Conservation (phyloP, 306 rosid genomes). For the Lathyrus aphaca region DNA sequence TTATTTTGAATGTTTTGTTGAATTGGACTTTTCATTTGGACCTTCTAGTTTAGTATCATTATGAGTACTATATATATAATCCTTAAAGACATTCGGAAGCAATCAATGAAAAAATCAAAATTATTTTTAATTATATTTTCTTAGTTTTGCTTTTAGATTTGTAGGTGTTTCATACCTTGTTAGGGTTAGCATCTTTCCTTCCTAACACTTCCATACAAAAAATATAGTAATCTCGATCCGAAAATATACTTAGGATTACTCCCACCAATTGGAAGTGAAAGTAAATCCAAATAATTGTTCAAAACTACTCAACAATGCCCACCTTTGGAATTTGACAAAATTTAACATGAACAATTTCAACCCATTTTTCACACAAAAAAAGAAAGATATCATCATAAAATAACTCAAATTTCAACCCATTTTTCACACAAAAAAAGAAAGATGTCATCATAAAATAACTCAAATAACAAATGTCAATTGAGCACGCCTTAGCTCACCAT, state of each 20-base stretch:
- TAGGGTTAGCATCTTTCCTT: too few relatives aligned
- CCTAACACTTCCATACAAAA: neutral
- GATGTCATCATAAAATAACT: neutral
- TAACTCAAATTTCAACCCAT: conserved; percentile 1
- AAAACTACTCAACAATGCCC: conserved; percentile 86
- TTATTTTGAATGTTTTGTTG: too few relatives aligned
- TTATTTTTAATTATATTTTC: too few relatives aligned
- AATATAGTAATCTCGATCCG: too few relatives aligned
- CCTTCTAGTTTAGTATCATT: too few relatives aligned
- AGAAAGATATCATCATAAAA: neutral
- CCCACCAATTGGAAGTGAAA: conserved; percentile 87
- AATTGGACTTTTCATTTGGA: too few relatives aligned
- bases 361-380: conserved; percentile 5
- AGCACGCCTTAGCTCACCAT: conserved; percentile 74
- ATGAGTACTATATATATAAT: too few relatives aligned
- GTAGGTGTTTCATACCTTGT: too few relatives aligned
- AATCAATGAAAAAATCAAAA: too few relatives aligned
- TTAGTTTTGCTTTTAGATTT: too few relatives aligned
- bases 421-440: conserved; percentile 10
- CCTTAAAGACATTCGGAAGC: too few relatives aligned
- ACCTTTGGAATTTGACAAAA: conserved; percentile 52
- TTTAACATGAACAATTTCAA: conserved; percentile 1
- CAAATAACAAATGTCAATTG: conserved; percentile 15
- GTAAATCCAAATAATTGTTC: conserved; percentile 83
- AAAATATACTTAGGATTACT: conserved; percentile 51